Percentiles rank a stretch among this genome's conserved stretches.
phyloP scores from a whole-genome alignment of 192 early-diverging fungal genomes.

The Chytriomyces sp. region DNA sequence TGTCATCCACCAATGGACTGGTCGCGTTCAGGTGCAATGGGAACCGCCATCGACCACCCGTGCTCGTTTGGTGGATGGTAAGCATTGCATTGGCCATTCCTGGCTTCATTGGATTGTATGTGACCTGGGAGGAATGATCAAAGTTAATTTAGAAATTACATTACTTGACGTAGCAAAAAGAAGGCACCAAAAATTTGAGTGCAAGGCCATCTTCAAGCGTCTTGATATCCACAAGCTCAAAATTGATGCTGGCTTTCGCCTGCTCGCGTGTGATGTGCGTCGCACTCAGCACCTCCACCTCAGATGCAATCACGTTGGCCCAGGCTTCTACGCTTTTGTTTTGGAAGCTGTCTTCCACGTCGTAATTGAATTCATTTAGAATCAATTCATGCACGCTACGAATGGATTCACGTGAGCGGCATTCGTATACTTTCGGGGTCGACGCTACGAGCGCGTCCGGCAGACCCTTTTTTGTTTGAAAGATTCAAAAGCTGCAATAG shows the following conservation, averaged over 20 bases:
- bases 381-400: slow-evolving; percentile 25
- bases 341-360: slow-evolving; percentile 18
- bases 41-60: slow-evolving; percentile 38
- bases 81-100: slow-evolving; percentile 30
- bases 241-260: background rate
- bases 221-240: slow-evolving; percentile 17
- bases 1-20: slow-evolving; percentile 51
- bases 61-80: slow-evolving; percentile 36
- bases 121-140: slow-evolving; percentile 23
- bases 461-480: slow-evolving; percentile 30
- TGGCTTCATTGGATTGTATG: slow-evolving; percentile 39
- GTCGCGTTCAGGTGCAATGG: slow-evolving; percentile 42
- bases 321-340: slow-evolving; percentile 12
- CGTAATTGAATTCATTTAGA: slow-evolving; percentile 31
- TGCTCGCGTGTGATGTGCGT: background rate
- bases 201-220: slow-evolving; percentile 19
- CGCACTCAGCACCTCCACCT: slow-evolving; percentile 6
- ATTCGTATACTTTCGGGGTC: slow-evolving; percentile 31
- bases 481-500: background rate
- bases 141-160: background rate
- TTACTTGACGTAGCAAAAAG: no score
- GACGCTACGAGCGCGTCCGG: slow-evolving; percentile 32
- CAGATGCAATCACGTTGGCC: slow-evolving; percentile 10
- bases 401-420: slow-evolving; percentile 35
- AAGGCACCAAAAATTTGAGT: slow-evolving; percentile 5